Base-by-base conservation (phyloP, 768 basidiomycete genomes). In the Strobilomyces confusus region DNA sequence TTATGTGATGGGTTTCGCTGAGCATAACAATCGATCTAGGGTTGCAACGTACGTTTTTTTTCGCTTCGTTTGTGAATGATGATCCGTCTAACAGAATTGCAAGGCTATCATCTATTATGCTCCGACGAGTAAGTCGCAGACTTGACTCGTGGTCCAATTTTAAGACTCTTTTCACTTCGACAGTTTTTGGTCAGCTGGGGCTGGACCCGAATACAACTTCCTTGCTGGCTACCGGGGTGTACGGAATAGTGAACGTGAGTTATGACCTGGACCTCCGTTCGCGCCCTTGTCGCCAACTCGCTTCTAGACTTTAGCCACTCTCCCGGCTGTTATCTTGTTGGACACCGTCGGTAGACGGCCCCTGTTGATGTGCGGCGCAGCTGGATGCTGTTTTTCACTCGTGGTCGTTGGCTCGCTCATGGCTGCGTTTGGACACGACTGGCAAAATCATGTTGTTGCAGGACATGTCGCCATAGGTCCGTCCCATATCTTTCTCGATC, bases 141-240 rank as follows among this genome's bases (percentile, higher is more conserved):
- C 22, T 49, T 49, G 48, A 20, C 3, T 38, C 41, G 17, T 13
- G 11, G 15, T 45, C 15, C 2, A 40, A 29, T 32, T 19, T 44
- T 4, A 56, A 36, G 15, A 25, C 58, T 57, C 60, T 67, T 48
- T 58, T 59, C 7, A 61, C 51, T 9, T 33, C 58, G n/a, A n/a
- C 52, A 63, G 75, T 76, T 34, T 75, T 76, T 50, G 63, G 68
- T 47, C 71, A 73, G 49, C 52, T 76, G n/a, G 73, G 73, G n/a
- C 57, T 76, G 32, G 64, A 72, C 20, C 69, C 68, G 0, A 72
- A 68, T 34, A 75, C 75, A 1, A 72, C 75, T 1, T 75, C 75
- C 9, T 54, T 76, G 7, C 57, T 76, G 11, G 75, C 75, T n/a
- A 72, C 73, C 1, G 75, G 75, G 13, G 71, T 74, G 20, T 73